Evolutionary conservation across 345 rosid genomes (phyloP).

Genomic region (Raphanus sativus): DNA sequence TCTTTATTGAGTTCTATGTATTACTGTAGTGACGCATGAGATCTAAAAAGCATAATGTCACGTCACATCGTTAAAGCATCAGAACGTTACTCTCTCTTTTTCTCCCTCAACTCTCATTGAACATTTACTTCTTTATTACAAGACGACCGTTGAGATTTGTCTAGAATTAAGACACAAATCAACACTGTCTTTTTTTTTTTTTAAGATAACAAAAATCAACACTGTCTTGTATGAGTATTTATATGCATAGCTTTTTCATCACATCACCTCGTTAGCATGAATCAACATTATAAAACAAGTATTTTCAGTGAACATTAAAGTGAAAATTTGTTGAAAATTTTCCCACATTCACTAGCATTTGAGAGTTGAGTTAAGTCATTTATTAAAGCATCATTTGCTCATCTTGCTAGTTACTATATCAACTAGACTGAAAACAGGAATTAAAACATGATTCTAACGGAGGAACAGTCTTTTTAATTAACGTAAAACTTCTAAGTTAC

Average conservation of each 20-base stretch:
- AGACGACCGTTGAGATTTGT: conserved; percentile 43
- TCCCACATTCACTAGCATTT: neutral
- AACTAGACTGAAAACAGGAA: neutral
- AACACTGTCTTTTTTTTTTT: neutral
- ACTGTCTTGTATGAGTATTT: neutral
- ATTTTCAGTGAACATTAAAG: neutral
- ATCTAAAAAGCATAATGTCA: conserved; percentile 1
- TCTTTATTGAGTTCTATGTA: neutral
- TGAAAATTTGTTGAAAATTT: neutral
- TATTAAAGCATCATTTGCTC: neutral
- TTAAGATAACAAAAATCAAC: conserved; percentile 8
- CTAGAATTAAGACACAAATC: conserved; percentile 19
- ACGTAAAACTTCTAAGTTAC: neutral
- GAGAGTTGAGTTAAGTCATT: neutral
- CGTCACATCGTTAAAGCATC: conserved; percentile 33
- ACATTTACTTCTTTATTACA: conserved; percentile 29
- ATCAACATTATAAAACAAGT: neutral
- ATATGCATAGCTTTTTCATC: neutral
- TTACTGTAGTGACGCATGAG: neutral
- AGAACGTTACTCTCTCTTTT: conserved; percentile 29
- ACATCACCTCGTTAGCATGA: neutral
- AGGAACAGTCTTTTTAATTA: neutral
- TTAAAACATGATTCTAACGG: neutral
- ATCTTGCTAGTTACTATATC: neutral
- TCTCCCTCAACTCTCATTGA: conserved; percentile 21